Evolutionary conservation across 2,329 filamentous ascomycete species (phyloP), one percentile per base, ranked within the genome.

Genomic region (Pseudocercospora cruenta): DNA sequence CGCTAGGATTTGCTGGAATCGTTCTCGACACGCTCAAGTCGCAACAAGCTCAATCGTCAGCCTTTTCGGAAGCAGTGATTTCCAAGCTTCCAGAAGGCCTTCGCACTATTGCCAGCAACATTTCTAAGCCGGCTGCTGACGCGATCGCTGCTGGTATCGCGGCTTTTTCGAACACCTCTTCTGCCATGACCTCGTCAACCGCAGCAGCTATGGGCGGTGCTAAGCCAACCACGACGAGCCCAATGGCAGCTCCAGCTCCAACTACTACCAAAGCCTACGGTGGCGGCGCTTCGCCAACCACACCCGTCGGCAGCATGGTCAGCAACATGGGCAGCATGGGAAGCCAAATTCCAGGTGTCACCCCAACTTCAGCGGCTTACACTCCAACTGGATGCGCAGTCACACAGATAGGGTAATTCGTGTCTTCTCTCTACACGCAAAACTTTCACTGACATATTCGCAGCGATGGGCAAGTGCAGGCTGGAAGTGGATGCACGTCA

Each of bases 11-110:
- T 14, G 60, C 59, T 43, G 60, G 62, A 12, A 58, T 62, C 19
- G 60, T 67, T n/a, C 65, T 67, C 28, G 47, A 62, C 58, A 62
- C 60, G 28, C 60, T 67, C 43, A 43, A 63, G 49, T 39, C 58
- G 19, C 60, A 67, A 26, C 61, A 64, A 49, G 19, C 60, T 36
- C 60, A 62, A n/a, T 63, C 65, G 14, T 58, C 54, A 55, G 58
- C 60, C n/a, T 67, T 67, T 10, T 67, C 65, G 1, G 43, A 33
- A 24, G 65, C 65, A 26, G 45, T 67, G 26, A 58, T 64, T 28
- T 51, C 60, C 60, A 67, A 67, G 33, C 49, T 67, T 33, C 65
- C 65, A 2, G 60, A 63, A 28, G 58, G 59, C 3, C 65, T 67
- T 8, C 65, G 59, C 19, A 51, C 22, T 5, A 60, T 60, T 12